phyloP scores from a whole-genome alignment of 352 stramenopile genomes.

The Phytophthora melonis region DNA sequence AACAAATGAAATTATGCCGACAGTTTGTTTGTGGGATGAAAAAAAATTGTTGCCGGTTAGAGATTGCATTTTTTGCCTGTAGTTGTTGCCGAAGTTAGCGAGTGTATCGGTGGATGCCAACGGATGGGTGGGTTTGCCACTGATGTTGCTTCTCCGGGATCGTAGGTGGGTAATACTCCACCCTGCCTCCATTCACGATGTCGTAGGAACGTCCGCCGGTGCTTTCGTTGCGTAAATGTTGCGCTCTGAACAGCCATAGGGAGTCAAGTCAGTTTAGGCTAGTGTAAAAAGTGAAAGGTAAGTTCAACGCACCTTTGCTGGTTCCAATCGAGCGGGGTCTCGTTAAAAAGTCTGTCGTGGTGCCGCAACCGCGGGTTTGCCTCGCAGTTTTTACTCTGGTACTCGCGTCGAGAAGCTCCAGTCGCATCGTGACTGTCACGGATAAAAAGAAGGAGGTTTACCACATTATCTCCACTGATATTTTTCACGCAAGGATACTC shows the following conservation, averaged over 20 bases:
- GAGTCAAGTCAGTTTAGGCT: neutral
- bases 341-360: conserved; percentile 78
- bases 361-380: conserved; percentile 57
- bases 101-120: conserved; percentile 73
- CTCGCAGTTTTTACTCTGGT: conserved; percentile 58
- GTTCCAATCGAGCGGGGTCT: conserved; percentile 63
- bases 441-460: neutral
- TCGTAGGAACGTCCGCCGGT: conserved; percentile 66
- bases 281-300: neutral
- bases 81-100: conserved; percentile 35
- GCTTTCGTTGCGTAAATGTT: conserved; percentile 81
- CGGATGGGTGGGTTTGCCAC: conserved; percentile 73
- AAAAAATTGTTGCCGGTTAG: neutral
- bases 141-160: conserved; percentile 73
- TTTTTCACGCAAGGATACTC: neutral
- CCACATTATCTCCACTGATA: neutral
- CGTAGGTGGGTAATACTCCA: conserved; percentile 67
- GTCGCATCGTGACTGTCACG: conserved; percentile 46
- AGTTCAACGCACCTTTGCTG: conserved; percentile 49
- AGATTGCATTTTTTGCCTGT: neutral
- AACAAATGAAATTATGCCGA: conserved; percentile 32
- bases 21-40: neutral
- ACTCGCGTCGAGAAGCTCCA: conserved; percentile 52
- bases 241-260: conserved; percentile 45
- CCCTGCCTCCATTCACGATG: conserved; percentile 68